Evolutionary conservation across 176 grass and related monocot genomes (phyloP), one percentile per base, ranked within the genome.

Genomic region (Elaeis guineensis): DNA sequence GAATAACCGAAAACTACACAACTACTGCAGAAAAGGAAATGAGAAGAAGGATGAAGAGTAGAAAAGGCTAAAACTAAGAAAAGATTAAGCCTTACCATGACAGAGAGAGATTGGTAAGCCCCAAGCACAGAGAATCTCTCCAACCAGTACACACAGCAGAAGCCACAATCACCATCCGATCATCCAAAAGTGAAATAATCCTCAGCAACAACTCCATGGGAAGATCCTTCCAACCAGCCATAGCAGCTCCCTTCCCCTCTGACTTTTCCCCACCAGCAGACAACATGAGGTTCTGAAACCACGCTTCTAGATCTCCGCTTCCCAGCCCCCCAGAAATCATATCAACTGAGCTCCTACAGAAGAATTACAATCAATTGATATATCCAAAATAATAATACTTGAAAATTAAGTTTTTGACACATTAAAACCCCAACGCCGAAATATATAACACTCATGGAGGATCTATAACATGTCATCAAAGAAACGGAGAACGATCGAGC

Each of bases 171-270:
- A 65, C 49, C 17, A 17, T 52, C 14, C 62, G 48, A 65, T 65
- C 62, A 65, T 51, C 49, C 3, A 65, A 4, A 16, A 65, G 49
- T 14, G 73, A 83, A 49, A 86, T 61, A 21, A 98, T 86, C 59
- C 84, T 44, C 70, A 98, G 68, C 7, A 98, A 66, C 15, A 98
- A 76, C 66, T 98, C 93, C 81, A 89, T 74, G n/a, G 93, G 93
- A 52, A 98, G 87, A 59, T 98, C 93, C 58, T 98, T 98, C 93
- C 93, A 98, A 48, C 77, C 79, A 5, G 65, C 61, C 57, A 98
- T 81, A 22, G 73, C 53, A 15, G 61, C 51, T 8, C 49, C 75
- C 26, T 51, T 63, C 48, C 35, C 73, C 57, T 24, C 72, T 65
- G 63, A 70, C 25, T 74, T 79, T 57, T 72, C 70, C 3, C 58